Base-by-base conservation (phyloP, 2,329 filamentous ascomycete genomes). In the Cadophora sp. region DNA sequence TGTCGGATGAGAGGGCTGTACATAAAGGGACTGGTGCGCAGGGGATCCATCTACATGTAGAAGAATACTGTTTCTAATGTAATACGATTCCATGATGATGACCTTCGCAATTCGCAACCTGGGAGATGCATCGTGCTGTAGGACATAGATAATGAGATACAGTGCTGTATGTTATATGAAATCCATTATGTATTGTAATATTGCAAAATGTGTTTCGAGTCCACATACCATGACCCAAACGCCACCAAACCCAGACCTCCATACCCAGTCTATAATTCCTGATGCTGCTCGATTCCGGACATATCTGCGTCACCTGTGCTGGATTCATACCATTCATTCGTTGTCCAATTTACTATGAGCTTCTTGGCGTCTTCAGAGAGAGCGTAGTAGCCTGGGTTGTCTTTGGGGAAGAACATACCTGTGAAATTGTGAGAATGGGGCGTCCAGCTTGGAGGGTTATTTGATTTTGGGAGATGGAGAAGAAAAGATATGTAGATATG, bases 371-470 rank as follows among this genome's bases (percentile, higher is more conserved):
- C 84, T 61, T 88, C 84, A n/a, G 87, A 82, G 77, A 96, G 83
- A 65, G 83, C 84, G 69, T 87, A 86, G 75, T 93, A 95, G 0
- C 88, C 91, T 1, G 92, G 90, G 74, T 96, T 95, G 55, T 89
- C 85, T 69, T 84, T 84, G 0, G 88, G 84, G 63, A 89, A 89
- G 73, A 96, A 96, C 91, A 96, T 92, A 66, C 81, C 87, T 89
- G 58, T 14, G 14, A 48, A n/a, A 9, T 37, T 43, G 40, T 43
- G 16, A 43, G 40, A 6, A 16, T 43, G 19, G 40, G 12, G 2
- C 12, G 16, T 19, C 19, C 40, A 5, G 14, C 14, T 9, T 37
- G 34, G 14, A 2, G 34, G 34, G 3, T 11, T 37, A 4, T 9
- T 11, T 37, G 34, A 4, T 37, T 37, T 9, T 16, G 14, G 8